phyloP scores from a whole-genome alignment of 495 filamentous ascomycete species.

The Trichoderma erinaceum region DNA sequence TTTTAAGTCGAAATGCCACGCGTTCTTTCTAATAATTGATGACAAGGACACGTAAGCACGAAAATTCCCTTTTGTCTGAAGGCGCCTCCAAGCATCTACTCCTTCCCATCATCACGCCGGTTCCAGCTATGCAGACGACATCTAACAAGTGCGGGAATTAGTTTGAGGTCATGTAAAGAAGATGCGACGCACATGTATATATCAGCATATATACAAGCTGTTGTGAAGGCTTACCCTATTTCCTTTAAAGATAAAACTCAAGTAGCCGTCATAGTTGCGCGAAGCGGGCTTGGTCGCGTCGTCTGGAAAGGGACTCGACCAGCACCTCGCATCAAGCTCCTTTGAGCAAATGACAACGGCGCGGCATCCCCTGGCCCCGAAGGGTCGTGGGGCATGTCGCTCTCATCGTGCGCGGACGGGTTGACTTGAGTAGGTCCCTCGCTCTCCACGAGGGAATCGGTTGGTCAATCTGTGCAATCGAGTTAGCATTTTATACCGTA shows the following conservation, averaged over 20 bases:
- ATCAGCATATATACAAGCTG: neutral
- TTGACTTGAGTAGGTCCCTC: conserved; percentile 78
- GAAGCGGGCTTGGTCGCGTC: conserved; percentile 52
- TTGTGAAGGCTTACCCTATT: neutral
- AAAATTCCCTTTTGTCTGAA: conserved; percentile 3
- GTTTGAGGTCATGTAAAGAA: neutral
- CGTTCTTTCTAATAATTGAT: conserved; percentile 1
- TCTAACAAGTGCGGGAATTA: neutral
- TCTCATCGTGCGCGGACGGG: conserved; percentile 47
- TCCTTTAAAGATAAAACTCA: conserved; percentile 36
- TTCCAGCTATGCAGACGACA: conserved; percentile 11
- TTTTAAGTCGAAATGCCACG: neutral
- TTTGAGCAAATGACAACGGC: conserved; percentile 27
- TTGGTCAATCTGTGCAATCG: conserved; percentile 71
- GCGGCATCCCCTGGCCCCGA: conserved; percentile 34
- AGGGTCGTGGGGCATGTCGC: conserved; percentile 33
- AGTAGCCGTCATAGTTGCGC: conserved; percentile 52
- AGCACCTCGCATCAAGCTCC: conserved; percentile 31
- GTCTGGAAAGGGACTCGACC: conserved; percentile 37
- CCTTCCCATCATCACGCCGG: conserved; percentile 6
- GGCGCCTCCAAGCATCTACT: conserved; percentile 10
- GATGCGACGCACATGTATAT: neutral
- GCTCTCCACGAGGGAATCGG: conserved; percentile 79
- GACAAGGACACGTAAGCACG: conserved; percentile 9
- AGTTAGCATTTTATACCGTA: conserved; percentile 1